phyloP scores from a whole-genome alignment of 495 filamentous ascomycete genomes.

The Hyaloscypha variabilis region DNA sequence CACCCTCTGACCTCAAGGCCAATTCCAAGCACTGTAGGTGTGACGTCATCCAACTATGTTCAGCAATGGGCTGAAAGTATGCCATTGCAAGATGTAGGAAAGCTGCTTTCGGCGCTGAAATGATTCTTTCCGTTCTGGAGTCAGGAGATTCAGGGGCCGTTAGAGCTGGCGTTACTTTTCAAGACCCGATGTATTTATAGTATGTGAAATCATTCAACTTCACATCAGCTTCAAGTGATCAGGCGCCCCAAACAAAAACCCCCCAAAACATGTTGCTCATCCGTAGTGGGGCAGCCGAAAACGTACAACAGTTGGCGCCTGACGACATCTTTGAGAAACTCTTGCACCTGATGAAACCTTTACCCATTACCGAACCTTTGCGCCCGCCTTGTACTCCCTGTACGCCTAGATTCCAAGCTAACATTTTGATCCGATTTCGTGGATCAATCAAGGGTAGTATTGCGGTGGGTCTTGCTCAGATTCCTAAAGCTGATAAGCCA shows the following conservation, averaged over 20 bases:
- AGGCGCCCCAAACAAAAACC: background rate
- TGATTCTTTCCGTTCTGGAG: too few species aligned
- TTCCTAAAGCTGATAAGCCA: background rate
- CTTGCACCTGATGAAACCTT: background rate
- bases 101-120: too few species aligned
- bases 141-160: too few species aligned
- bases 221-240: background rate
- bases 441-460: background rate
- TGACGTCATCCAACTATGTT: too few species aligned
- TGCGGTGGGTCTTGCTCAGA: background rate
- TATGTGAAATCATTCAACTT: background rate
- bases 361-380: background rate
- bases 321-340: background rate
- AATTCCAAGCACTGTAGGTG: too few species aligned
- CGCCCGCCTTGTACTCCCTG: background rate
- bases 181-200: too few species aligned
- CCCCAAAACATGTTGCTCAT: background rate
- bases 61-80: too few species aligned
- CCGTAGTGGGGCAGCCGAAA: background rate
- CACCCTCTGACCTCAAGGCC: too few species aligned
- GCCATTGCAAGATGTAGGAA: too few species aligned
- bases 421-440: background rate
- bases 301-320: background rate
- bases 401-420: background rate
- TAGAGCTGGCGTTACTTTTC: too few species aligned